Conservation (phyloP, 345 rosid genomes). For the Eucalyptus sp. region DNA sequence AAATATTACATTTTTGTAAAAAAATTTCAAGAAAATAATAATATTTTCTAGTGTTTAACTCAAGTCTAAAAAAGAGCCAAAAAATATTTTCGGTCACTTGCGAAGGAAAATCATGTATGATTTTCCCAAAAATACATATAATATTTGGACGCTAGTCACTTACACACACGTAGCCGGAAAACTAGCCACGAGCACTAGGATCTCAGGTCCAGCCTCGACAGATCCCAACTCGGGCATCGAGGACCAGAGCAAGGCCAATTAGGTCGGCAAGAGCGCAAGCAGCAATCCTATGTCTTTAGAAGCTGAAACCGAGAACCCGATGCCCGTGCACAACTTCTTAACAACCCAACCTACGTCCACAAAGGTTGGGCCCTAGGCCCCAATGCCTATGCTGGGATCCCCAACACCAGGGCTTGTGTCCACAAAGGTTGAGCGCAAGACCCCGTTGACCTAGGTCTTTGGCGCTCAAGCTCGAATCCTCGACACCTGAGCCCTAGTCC, state of each 20-base stretch:
- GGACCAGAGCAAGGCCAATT: neutral
- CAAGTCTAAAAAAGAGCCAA: rapidly evolving
- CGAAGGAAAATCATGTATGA: neutral
- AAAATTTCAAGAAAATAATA: too few relatives aligned
- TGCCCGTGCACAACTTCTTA: neutral
- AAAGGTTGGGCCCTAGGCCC: neutral
- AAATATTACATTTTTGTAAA: neutral
- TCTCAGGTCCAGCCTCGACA: rapidly evolving
- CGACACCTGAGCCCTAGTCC: rapidly evolving
- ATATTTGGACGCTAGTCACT: neutral
- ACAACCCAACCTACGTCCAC: neutral
- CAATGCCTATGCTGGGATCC: neutral
- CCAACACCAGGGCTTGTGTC: neutral
- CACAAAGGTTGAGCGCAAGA: neutral
- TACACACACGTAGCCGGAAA: rapidly evolving
- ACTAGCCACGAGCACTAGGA: neutral
- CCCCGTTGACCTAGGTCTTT: neutral
- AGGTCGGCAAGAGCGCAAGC: neutral
- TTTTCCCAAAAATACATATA: neutral
- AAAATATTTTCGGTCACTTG: neutral
- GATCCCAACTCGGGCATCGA: rapidly evolving
- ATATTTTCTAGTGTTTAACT: neutral
- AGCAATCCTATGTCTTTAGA: neutral
- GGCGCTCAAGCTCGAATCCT: rapidly evolving
- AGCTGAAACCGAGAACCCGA: neutral